phyloP scores from a whole-genome alignment of 805 yeast genomes.

The Diddensiella santjacobensis region DNA sequence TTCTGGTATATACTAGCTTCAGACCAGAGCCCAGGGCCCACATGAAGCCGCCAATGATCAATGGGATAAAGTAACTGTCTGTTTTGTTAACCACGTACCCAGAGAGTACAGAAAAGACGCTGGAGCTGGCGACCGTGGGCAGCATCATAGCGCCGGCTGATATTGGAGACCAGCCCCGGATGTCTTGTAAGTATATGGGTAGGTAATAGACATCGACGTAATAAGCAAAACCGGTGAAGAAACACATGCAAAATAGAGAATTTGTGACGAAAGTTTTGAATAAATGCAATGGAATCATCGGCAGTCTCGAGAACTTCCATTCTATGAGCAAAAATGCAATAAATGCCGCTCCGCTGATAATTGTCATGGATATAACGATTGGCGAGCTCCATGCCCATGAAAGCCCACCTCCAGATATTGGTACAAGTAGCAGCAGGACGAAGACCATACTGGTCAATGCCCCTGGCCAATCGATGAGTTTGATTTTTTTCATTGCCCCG shows the following conservation, averaged over 20 bases:
- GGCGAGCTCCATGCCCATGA: slow-evolving; percentile 53
- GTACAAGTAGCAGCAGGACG: slow-evolving; percentile 48
- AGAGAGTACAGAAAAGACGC: slow-evolving; percentile 39
- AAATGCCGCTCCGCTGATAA: slow-evolving; percentile 41
- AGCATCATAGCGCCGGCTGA: slow-evolving; percentile 39
- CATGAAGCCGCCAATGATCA: slow-evolving; percentile 40
- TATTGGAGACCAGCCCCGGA: slow-evolving; percentile 39
- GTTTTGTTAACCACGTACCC: slow-evolving; percentile 43
- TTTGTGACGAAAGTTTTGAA: slow-evolving; percentile 39
- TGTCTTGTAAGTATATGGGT: slow-evolving; percentile 46
- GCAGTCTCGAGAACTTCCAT: slow-evolving; percentile 45
- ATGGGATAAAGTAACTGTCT: slow-evolving; percentile 42
- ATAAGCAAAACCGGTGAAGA: slow-evolving; percentile 48
- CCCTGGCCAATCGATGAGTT: slow-evolving; percentile 51
- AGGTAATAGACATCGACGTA: slow-evolving; percentile 44
- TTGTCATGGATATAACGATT: slow-evolving; percentile 38
- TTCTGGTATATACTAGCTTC: slow-evolving; percentile 35
- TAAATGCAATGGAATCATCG: slow-evolving; percentile 51
- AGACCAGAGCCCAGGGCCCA: slow-evolving; percentile 44
- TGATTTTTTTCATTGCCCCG: slow-evolving; percentile 37
- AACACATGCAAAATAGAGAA: slow-evolving; percentile 36
- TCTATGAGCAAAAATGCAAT: slow-evolving; percentile 47
- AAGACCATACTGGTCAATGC: slow-evolving; percentile 45
- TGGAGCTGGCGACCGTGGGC: slow-evolving; percentile 42
- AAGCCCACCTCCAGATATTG: slow-evolving; percentile 60